Evolutionary conservation across 1,139 yeast genomes (phyloP), one percentile per base, ranked within the genome.

Genomic region (Oligophagozyma castellii): DNA sequence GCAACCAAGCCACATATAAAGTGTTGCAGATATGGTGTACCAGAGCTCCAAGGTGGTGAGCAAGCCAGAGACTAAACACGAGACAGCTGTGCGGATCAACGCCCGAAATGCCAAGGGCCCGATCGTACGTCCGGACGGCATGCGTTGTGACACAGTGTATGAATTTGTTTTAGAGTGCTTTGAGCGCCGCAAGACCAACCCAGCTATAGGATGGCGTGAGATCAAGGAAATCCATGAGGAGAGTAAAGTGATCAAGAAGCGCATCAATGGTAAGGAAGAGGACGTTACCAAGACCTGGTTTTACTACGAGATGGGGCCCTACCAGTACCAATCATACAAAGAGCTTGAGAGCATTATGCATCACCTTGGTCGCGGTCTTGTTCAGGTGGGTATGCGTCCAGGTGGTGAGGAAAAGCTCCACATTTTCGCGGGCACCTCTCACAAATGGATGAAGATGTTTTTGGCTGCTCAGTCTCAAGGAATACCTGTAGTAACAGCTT

Each of bases 401-500:
- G 55, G 57, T 25, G 70, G 69, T 44, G 58, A 58, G 26, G 73
- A 76, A 42, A 72, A 70, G 45, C 53, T 86, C 43, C 95, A 86
- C 55, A 67, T 89, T 32, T 92, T 75, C 57, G 95, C 95, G 21
- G 58, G 79, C 19, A 77, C 95, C 16, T 77, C 93, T 19, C 78
- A 72, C 32, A 71, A 70, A 49, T 89, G 98, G 98, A 69, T 89
- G 78, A 81, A 81, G 58, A 68, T 83, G 23, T 89, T 76, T 40
- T 56, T 84, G 40, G 94, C 86, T 11, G 66, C 80, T 30, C 69
- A 71, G 44, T 61, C 83, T 35, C 94, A 84, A 56, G 59, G 70
- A 30, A 73, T 92, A 36, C 81, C 96, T 14, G 69, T 80, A 37
- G 98, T 84, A 26, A 92, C 99, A 16, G 96, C 98, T 22, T 89